These are phyloP conservation scores for Plectosphaerella sp. DNA, from an alignment of 2,329 filamentous ascomycete species.

Conservation along the genomic window DNA sequence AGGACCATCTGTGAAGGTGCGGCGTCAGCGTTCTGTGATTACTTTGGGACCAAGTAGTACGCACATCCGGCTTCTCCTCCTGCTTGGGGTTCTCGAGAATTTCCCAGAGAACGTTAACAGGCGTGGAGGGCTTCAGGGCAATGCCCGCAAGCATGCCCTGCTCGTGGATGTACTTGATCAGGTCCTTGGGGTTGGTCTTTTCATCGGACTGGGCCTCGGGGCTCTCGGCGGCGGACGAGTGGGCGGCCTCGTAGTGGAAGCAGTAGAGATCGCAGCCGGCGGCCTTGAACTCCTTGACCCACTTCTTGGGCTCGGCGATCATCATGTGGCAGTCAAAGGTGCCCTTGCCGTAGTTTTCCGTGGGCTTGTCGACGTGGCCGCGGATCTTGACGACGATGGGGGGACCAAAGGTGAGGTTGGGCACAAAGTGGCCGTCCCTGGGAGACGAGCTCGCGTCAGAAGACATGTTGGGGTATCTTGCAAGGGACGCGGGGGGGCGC, in stretches of 20 bases:
- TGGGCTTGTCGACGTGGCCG: conserved; percentile 73
- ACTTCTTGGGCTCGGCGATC: conserved; percentile 98
- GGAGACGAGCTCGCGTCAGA: conserved; percentile 1
- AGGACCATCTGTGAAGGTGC: conserved; percentile 75
- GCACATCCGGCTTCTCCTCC: conserved; percentile 82
- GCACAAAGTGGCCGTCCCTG: conserved; percentile 98
- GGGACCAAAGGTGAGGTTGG: conserved; percentile 95
- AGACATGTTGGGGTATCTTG: neutral
- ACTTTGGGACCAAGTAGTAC: conserved; percentile 27
- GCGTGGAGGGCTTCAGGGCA: conserved; percentile 89
- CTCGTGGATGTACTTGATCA: conserved; percentile 88
- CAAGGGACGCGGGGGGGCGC: neutral
- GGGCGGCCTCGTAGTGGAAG: conserved; percentile 97
- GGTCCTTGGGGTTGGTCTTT: conserved; percentile 75
- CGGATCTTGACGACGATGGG: conserved; percentile 95
- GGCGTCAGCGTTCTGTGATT: neutral
- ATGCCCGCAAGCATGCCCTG: conserved; percentile 87
- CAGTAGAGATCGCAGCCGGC: conserved; percentile 98
- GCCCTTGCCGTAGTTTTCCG: conserved; percentile 67
- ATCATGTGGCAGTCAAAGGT: conserved; percentile 99
- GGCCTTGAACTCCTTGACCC: conserved; percentile 91
- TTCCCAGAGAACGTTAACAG: conserved; percentile 88
- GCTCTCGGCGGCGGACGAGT: conserved; percentile 79
- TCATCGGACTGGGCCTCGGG: conserved; percentile 65
- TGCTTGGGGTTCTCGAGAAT: conserved; percentile 70